phyloP scores from a whole-genome alignment of 2,329 filamentous ascomycete genomes.

The Fusarium globosum region DNA sequence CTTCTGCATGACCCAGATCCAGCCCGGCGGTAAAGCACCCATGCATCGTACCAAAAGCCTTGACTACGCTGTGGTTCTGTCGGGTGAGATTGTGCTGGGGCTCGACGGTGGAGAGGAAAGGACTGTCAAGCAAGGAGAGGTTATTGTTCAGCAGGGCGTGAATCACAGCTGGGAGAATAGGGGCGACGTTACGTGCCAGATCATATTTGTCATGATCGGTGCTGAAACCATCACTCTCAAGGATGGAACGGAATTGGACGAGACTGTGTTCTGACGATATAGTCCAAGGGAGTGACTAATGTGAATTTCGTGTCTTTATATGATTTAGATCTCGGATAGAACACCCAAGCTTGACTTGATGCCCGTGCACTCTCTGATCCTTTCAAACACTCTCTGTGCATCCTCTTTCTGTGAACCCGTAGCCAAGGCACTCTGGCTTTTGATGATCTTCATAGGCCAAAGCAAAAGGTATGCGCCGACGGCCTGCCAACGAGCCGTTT shows the following conservation, averaged over 20 bases:
- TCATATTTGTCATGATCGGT: slow-evolving; percentile 55
- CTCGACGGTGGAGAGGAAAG: slow-evolving; percentile 57
- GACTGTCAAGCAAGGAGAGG: slow-evolving; percentile 51
- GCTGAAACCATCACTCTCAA: slow-evolving; percentile 53
- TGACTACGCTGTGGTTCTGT: slow-evolving; percentile 55
- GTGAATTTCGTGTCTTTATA: background rate
- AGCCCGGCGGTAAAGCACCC: slow-evolving; percentile 46
- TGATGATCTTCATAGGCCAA: slow-evolving; percentile 53
- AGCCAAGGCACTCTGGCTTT: slow-evolving; percentile 36
- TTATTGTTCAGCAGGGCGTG: slow-evolving; percentile 55
- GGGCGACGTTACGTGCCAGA: slow-evolving; percentile 50
- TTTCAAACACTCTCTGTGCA: slow-evolving; percentile 48
- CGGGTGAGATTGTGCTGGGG: slow-evolving; percentile 53
- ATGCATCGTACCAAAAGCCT: slow-evolving; percentile 57
- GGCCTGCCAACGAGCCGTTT: slow-evolving; percentile 44
- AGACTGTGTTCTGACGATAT: slow-evolving; percentile 41
- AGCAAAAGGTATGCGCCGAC: slow-evolving; percentile 54
- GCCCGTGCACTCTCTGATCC: slow-evolving; percentile 54
- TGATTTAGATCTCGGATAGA: slow-evolving; percentile 38
- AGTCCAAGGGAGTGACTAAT: background rate
- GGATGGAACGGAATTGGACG: slow-evolving; percentile 52
- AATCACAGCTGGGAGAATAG: slow-evolving; percentile 60
- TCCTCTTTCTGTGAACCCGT: slow-evolving; percentile 45
- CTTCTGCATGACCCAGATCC: slow-evolving; percentile 50
- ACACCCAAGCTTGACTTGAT: slow-evolving; percentile 51